Conservation (phyloP, 2,329 filamentous ascomycete genomes). For the Leptographium wingfieldii region DNA sequence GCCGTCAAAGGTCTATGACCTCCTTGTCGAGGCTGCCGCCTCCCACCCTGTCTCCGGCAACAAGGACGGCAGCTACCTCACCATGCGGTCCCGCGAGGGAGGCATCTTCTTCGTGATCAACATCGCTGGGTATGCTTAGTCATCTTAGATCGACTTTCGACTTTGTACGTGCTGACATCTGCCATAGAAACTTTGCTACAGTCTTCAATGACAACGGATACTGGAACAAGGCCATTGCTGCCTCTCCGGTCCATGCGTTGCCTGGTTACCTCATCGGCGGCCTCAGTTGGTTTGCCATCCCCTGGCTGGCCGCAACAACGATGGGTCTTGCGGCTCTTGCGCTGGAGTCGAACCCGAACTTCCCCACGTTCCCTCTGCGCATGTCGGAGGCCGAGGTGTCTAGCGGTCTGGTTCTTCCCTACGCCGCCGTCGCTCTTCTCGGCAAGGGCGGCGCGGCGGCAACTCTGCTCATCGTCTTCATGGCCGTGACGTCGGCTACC, state of each 20-base stretch:
- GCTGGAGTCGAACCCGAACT: conserved; percentile 58
- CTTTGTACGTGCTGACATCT: background rate
- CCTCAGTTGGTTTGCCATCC: conserved; percentile 84
- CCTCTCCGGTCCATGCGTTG: conserved; percentile 70
- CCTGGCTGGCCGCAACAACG: conserved; percentile 78
- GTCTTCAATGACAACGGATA: conserved; percentile 83
- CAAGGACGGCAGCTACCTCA: conserved; percentile 68
- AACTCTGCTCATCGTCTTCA: conserved; percentile 72
- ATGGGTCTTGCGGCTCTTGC: conserved; percentile 75
- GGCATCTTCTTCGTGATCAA: conserved; percentile 89
- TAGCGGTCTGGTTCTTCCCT: conserved; percentile 73
- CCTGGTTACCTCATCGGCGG: conserved; percentile 83
- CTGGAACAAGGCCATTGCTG: conserved; percentile 89
- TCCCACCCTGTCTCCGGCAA: conserved; percentile 70
- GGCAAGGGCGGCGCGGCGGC: conserved; percentile 70
- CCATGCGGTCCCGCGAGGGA: conserved; percentile 70
- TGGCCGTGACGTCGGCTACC: conserved; percentile 78
- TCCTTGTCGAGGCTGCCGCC: conserved; percentile 54
- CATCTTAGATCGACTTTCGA: no score
- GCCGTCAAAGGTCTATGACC: conserved; percentile 65
- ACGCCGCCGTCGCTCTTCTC: conserved; percentile 71
- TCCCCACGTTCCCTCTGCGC: conserved; percentile 60
- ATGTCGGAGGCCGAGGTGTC: conserved; percentile 64
- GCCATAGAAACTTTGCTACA: conserved; percentile 59
- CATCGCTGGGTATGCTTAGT: conserved; percentile 25